Base-by-base conservation (phyloP, 1,284 basidiomycete species). In the Coriolopsis trogii region DNA sequence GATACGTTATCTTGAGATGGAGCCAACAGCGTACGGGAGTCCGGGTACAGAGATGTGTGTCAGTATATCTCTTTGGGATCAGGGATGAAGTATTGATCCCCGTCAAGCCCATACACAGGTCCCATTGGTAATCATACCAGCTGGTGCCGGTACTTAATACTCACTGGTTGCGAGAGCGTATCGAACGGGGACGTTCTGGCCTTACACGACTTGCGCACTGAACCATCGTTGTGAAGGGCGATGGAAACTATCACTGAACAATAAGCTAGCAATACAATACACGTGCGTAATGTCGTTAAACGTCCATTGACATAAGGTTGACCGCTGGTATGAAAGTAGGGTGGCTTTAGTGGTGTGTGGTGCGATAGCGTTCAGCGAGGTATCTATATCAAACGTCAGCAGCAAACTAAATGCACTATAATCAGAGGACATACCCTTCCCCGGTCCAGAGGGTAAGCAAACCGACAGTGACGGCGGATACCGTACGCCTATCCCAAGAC, bases 401-500 rank as follows among this genome's bases (percentile, higher is more conserved):
- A 2, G 6, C n/a, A n/a, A 3, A 4, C 15, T 8, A 20, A 3
- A 33, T 13, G 16, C 28, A 7, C 15, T 7, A 12, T 10, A 8
- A 26, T 18, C 33, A 28, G 8, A 33, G n/a, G 25, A 68, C 82
- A 69, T 63, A 91, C 85, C 85, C 85, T 75, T 92, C 89, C 34
- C 81, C 77, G 31, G 81, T 78, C 72, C 83, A 85, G 20, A 93
- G 71, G 2, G 81, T 75, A 18, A 89, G 58, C 6, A 94, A 68
- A 13, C 87, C 88, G 42, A 84, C 79, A 8, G 81, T 75, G 24
- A 89, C 73, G 7, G 81, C 80, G 20, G 83, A 83, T 6, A 93
- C 80, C 9, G 78, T 68, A 16, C 84, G 77, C 56, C 80, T 74
- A 68, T 93, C 89, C 91, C 91, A 93, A 4, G 65, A 68, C 12